These are phyloP conservation scores for Apiospora koreana DNA, from an alignment of 2,329 filamentous ascomycete genomes.

Conservation along the genomic window DNA sequence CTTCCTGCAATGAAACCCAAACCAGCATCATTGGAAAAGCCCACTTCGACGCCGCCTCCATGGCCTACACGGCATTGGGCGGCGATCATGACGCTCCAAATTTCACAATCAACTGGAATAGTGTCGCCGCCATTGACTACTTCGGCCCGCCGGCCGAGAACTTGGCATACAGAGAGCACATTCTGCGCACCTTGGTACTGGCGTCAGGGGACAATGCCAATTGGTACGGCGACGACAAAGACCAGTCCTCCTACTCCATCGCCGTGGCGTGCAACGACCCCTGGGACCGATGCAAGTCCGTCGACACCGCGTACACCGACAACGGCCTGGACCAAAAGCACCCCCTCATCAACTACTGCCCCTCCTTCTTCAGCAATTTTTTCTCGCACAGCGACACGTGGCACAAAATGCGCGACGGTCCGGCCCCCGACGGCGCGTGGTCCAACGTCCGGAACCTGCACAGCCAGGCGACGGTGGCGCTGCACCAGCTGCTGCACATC, in stretches of 20 bases:
- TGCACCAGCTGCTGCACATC: neutral
- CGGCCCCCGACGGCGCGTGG: neutral
- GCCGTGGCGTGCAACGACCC: neutral
- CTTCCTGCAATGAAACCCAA: neutral
- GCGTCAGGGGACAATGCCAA: neutral
- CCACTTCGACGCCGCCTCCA: neutral
- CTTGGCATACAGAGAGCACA: neutral
- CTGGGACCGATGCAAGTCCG: neutral
- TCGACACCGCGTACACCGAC: neutral
- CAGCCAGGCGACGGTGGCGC: neutral
- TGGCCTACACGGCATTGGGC: neutral
- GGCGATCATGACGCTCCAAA: neutral
- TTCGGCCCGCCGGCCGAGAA: neutral
- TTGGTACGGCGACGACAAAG: neutral
- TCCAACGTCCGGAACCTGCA: neutral
- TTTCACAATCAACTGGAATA: neutral
- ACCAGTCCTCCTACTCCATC: neutral
- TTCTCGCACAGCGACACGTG: neutral
- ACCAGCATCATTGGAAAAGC: neutral
- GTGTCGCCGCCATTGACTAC: neutral
- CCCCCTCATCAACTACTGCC: neutral
- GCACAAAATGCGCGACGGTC: neutral
- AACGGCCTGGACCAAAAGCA: neutral
- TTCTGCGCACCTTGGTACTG: neutral
- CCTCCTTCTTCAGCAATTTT: neutral